These are phyloP conservation scores for Ceratobasidium theobromae DNA, from an alignment of 1,284 basidiomycete species.

Conservation along the genomic window DNA sequence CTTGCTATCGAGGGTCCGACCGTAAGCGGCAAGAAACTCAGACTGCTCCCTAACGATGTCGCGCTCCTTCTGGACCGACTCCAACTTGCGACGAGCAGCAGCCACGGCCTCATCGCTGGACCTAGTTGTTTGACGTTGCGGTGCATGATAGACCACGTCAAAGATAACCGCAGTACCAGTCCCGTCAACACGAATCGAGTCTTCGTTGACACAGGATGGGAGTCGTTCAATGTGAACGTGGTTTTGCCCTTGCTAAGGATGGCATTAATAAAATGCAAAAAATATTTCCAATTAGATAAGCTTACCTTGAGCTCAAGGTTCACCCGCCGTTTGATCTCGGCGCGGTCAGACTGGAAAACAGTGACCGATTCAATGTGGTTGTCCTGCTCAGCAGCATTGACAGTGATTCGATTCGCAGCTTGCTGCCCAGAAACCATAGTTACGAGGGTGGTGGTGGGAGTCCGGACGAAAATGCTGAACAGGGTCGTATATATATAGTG, in stretches of 20 bases:
- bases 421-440: slow-evolving; percentile 7
- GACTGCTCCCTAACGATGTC: slow-evolving; percentile 27
- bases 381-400: slow-evolving; percentile 19
- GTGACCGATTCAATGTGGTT: slow-evolving; percentile 1
- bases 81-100: slow-evolving; percentile 28
- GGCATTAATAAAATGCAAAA: not conserved
- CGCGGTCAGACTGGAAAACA: not conserved
- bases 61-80: slow-evolving; percentile 26
- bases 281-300: not conserved
- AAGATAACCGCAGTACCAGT: slow-evolving; percentile 38
- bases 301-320: slow-evolving; percentile 14
- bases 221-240: slow-evolving; percentile 38
- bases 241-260: slow-evolving; percentile 38
- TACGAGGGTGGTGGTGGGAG: no score
- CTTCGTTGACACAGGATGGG: slow-evolving; percentile 37
- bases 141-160: slow-evolving; percentile 38
- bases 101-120: slow-evolving; percentile 21
- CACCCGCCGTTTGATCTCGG: slow-evolving; percentile 19
- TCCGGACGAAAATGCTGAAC: no score
- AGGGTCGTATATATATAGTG: no score
- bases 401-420: not conserved
- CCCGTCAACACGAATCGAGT: slow-evolving; percentile 40
- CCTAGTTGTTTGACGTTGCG: not conserved
- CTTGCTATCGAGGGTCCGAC: slow-evolving; percentile 34
- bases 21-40: slow-evolving; percentile 33